Evolutionary conservation across 495 filamentous ascomycete genomes (phyloP).

Genomic region (Penicillium cinerascens): DNA sequence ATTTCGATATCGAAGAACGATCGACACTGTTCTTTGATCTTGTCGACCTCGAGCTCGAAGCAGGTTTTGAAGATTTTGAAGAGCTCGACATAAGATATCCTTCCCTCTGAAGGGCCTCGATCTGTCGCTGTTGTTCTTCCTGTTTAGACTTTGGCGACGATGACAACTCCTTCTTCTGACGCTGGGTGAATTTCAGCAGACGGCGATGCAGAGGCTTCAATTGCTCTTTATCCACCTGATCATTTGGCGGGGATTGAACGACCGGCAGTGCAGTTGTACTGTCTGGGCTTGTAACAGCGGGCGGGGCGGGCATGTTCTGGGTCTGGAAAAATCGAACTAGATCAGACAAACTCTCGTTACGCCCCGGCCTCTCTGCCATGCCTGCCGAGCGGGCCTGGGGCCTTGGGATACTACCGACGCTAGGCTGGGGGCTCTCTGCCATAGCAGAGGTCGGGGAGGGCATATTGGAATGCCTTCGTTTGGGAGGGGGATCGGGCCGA

Average conservation of each 20-base stretch:
- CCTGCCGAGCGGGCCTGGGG: slow-evolving; percentile 26
- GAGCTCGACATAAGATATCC: slow-evolving; percentile 26
- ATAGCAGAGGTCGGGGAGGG: slow-evolving; percentile 20
- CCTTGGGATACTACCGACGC: slow-evolving; percentile 7
- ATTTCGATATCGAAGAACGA: slow-evolving; percentile 21
- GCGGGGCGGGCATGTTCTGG: slow-evolving; percentile 19
- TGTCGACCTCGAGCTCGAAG: slow-evolving; percentile 1
- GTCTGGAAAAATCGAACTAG: slow-evolving; percentile 40
- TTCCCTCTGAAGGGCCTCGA: slow-evolving; percentile 37
- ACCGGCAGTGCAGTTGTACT: slow-evolving; percentile 22
- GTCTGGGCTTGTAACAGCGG: slow-evolving; percentile 8
- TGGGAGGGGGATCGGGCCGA: slow-evolving; percentile 30
- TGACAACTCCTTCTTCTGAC: slow-evolving; percentile 31
- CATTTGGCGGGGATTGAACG: slow-evolving; percentile 11
- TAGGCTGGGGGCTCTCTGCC: slow-evolving; percentile 1
- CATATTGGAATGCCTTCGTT: slow-evolving; percentile 31
- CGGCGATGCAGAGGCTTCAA: slow-evolving; percentile 41
- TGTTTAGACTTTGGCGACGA: slow-evolving; percentile 19
- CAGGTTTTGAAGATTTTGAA: slow-evolving; percentile 1
- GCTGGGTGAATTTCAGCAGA: slow-evolving; percentile 37
- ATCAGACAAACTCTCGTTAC: slow-evolving; percentile 35
- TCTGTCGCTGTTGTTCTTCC: slow-evolving; percentile 30
- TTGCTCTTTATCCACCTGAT: slow-evolving; percentile 6
- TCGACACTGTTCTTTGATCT: slow-evolving; percentile 2
- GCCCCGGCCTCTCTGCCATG: slow-evolving; percentile 22